Percentiles rank a stretch among this genome's conserved stretches.
These are phyloP conservation scores for Peribolospora baueri DNA, from an alignment of 768 basidiomycete genomes.

Conservation along the genomic window DNA sequence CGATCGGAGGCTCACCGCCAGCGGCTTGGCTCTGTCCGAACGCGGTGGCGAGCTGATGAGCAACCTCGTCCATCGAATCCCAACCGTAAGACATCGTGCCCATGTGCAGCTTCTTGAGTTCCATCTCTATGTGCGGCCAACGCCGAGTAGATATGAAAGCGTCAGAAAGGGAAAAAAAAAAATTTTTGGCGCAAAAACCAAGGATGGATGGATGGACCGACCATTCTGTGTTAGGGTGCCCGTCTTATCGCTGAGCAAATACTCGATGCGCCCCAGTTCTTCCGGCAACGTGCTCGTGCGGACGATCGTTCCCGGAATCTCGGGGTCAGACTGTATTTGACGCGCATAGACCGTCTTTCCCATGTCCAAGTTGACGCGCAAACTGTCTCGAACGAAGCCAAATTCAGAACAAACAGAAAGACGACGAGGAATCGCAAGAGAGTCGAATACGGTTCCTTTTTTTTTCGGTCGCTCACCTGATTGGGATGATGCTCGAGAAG, in stretches of 20 bases:
- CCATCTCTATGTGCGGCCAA: conserved; percentile 51
- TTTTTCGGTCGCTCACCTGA: conserved; percentile 38
- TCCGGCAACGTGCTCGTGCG: conserved; percentile 94
- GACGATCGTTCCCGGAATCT: conserved; percentile 88
- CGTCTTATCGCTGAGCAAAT: conserved; percentile 89
- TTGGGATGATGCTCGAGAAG: conserved; percentile 97
- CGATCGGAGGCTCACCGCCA: conserved; percentile 20
- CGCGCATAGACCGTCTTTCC: conserved; percentile 95
- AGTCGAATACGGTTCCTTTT: neutral
- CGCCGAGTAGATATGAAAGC: neutral
- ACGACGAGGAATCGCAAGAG: neutral
- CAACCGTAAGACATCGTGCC: conserved; percentile 91
- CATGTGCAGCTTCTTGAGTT: conserved; percentile 96
- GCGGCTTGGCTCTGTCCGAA: conserved; percentile 45
- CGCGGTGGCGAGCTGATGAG: conserved; percentile 64
- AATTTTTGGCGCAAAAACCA: neutral
- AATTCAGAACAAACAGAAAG: neutral
- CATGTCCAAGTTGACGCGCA: conserved; percentile 99
- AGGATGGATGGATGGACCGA: conserved; percentile 18
- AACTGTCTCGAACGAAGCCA: conserved; percentile 25
- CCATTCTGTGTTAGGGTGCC: conserved; percentile 95
- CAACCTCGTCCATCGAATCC: conserved; percentile 98
- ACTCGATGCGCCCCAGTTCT: conserved; percentile 83
- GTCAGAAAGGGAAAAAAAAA: neutral
- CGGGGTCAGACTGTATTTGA: conserved; percentile 74